Evolutionary conservation across 164 flowering plant species (phyloP).

Genomic region (Kalanchoe fedtschenkoi): DNA sequence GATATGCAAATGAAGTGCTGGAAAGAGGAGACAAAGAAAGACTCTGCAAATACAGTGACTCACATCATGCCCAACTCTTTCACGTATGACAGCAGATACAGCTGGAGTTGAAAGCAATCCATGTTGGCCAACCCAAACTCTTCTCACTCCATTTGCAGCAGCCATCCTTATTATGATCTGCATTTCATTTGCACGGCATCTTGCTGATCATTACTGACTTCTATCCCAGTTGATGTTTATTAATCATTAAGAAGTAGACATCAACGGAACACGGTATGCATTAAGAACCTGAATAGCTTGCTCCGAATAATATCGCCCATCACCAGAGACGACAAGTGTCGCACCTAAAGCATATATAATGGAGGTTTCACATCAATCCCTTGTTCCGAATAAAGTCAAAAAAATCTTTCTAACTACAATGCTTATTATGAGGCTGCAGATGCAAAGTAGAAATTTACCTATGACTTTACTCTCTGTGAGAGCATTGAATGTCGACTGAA

Average conservation of each 20-base stretch:
- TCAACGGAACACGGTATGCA: not conserved
- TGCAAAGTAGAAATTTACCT: constrained; percentile 29
- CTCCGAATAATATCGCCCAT: constrained; percentile 93
- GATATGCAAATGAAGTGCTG: not conserved
- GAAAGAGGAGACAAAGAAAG: not conserved
- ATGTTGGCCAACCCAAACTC: constrained; percentile 90
- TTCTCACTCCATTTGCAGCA: constrained; percentile 93
- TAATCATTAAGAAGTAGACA: not conserved
- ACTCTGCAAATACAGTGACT: constrained; percentile 16
- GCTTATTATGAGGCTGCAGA: not conserved
- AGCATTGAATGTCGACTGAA: constrained; percentile 85
- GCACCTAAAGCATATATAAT: constrained; percentile 46
- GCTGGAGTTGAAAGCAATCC: constrained; percentile 95
- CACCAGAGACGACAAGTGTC: constrained; percentile 96
- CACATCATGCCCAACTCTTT: constrained; percentile 84
- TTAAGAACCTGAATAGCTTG: constrained; percentile 84
- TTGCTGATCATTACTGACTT: not conserved
- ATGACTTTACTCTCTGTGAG: constrained; percentile 64
- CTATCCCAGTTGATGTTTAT: not conserved
- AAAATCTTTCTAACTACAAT: not conserved
- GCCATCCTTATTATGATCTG: constrained; percentile 97
- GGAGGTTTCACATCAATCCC: not conserved
- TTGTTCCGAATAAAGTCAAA: not conserved
- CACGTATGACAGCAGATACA: constrained; percentile 93
- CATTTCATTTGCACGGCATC: constrained; percentile 11